Evolutionary conservation across 2,329 filamentous ascomycete species (phyloP).

Genomic region (Zasmidium citrigriseum): DNA sequence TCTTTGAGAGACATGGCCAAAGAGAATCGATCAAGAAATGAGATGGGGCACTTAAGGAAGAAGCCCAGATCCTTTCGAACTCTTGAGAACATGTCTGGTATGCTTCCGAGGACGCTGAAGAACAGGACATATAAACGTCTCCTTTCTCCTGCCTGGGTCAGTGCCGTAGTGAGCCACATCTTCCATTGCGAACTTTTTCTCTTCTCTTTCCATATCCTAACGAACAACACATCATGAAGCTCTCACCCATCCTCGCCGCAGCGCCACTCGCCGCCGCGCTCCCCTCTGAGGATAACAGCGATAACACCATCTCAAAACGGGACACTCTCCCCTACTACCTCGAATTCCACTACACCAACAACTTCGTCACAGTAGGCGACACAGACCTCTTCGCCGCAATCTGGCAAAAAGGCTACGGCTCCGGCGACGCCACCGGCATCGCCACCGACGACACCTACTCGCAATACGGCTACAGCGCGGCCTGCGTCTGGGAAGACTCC

Average conservation of each 20-base stretch:
- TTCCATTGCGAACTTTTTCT: no score
- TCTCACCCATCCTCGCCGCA: background rate
- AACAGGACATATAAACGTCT: no score
- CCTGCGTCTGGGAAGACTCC: background rate
- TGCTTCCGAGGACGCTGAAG: no score
- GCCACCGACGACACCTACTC: background rate
- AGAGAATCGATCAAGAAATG: no score
- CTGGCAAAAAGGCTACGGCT: slow-evolving; percentile 1
- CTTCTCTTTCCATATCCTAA: no score
- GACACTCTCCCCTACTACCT: background rate
- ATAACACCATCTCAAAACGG: background rate
- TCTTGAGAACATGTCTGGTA: no score
- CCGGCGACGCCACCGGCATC: background rate
- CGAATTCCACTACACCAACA: background rate
- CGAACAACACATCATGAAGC: background rate
- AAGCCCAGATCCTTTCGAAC: no score
- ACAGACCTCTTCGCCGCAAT: background rate
- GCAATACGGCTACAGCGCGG: background rate
- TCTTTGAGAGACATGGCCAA: no score
- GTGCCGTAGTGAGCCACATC: no score
- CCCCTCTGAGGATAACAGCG: background rate
- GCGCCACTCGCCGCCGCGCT: background rate
- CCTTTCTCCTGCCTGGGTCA: no score
- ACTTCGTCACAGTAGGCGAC: background rate
- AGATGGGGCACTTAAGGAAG: no score